Conservation (phyloP, 441 rosid species). For the Erodium moschatum region DNA sequence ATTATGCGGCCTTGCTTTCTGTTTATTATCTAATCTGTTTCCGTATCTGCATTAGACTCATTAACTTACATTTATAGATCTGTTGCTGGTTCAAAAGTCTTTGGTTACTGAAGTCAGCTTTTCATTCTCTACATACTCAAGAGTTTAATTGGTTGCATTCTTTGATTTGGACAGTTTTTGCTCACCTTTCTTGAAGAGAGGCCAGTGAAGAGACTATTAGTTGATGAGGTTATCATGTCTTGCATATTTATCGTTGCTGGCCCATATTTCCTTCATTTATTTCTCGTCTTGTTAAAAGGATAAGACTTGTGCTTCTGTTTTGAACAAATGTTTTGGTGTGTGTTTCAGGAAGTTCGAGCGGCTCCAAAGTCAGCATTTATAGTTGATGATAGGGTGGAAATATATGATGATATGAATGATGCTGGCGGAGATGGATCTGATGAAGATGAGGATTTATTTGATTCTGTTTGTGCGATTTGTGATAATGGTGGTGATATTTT, state of each 20-base stretch:
- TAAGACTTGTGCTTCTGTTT: slow-evolving; percentile 10
- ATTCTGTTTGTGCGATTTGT: slow-evolving; percentile 76
- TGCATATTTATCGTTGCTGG: slow-evolving; percentile 1
- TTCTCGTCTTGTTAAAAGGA: not conserved
- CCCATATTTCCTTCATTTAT: not conserved
- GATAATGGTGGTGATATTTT: slow-evolving; percentile 77
- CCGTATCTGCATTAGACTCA: not conserved
- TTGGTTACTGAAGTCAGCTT: slow-evolving; percentile 2
- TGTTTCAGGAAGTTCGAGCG: slow-evolving; percentile 37
- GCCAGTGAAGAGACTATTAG: slow-evolving; percentile 42
- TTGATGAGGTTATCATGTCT: slow-evolving; percentile 45
- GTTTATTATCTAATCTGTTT: not conserved
- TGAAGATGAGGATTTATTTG: slow-evolving; percentile 49
- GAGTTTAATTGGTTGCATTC: slow-evolving; percentile 5
- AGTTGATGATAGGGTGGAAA: slow-evolving; percentile 37
- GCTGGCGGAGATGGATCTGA: slow-evolving; percentile 34
- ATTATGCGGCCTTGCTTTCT: not conserved
- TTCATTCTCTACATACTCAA: not conserved
- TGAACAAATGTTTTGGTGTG: slow-evolving; percentile 13
- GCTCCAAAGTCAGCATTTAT: slow-evolving; percentile 41
- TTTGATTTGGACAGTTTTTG: slow-evolving; percentile 48
- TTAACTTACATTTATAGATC: not conserved
- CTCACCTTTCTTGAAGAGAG: slow-evolving; percentile 49
- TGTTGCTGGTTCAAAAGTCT: not conserved
- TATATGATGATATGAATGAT: slow-evolving; percentile 32